Base-by-base conservation (phyloP, 2,329 filamentous ascomycete genomes). In the Colletotrichum sp. region DNA sequence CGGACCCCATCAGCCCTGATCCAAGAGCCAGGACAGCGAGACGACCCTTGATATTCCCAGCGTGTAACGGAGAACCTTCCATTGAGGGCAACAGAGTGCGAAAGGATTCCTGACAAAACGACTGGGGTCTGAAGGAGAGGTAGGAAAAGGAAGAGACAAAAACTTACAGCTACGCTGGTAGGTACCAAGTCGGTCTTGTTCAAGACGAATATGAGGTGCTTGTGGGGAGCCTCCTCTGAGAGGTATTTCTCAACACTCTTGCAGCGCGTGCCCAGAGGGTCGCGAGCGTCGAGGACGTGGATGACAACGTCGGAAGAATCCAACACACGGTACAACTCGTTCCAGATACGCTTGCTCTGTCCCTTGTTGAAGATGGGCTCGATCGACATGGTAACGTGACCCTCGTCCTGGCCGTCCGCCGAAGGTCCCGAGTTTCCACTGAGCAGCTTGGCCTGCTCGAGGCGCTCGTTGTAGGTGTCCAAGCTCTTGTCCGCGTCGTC, bases 61-160 rank as follows among this genome's bases (percentile, higher is more conserved):
- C 94, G 94, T 95, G 95, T 99, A 99, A 99, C 97, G 98, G 96
- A 95, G 91, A 87, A 87, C 89, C 92, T 93, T 93, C 94, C 95
- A 97, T 93, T 85, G 90, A 27, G 68, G 85, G 84, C 87, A 74
- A 85, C 83, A 89, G 84, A 85, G 87, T 90, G 92, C 87, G 87
- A 88, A 82, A 90, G 93, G 91, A 89, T 94, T 98, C 96, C 97
- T 98, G 95, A 97, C 96, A 87, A 90, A 86, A 88, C 86, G 90
- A 89, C 92, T 94, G 93, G 93, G 91, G 88, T 76, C n/a, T 65
- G 60, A 9, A 57, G 16, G 85, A 82, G 81, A 78, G 78, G 77
- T 48, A 77, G 69, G 67, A 55, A 68, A 65, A 72, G 68, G 77
- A 65, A 44, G 63, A 72, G 16, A 72, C 66, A 73, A 77, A 65